Conservation (phyloP, 2,329 filamentous ascomycete genomes). For the Pseudogymnoascus sp. region DNA sequence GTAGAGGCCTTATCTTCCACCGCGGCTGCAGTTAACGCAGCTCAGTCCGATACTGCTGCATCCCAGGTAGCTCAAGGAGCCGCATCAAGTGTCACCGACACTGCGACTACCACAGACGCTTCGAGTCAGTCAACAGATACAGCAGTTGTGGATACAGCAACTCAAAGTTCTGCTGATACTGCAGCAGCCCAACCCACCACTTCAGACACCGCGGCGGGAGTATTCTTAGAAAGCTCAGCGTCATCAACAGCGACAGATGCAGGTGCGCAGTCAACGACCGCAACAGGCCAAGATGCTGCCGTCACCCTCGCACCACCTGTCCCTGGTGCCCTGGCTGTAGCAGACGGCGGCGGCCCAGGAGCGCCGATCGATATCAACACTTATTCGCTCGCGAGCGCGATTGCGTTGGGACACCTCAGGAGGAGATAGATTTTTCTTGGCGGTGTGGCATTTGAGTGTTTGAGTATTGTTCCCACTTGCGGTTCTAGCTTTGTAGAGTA, state of each 20-base stretch:
- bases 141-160: constrained; percentile 12
- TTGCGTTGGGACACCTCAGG: constrained; percentile 25
- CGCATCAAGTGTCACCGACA: neutral
- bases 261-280: constrained; percentile 1
- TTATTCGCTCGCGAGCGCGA: constrained; percentile 23
- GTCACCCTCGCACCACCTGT: constrained; percentile 5
- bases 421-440: constrained; percentile 11
- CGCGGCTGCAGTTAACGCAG: neutral
- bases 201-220: neutral
- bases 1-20: neutral
- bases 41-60: neutral
- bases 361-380: constrained; percentile 24
- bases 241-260: neutral
- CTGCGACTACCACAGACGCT: neutral
- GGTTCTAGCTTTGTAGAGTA: constrained; percentile 9
- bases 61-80: neutral
- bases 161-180: neutral
- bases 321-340: constrained; percentile 12
- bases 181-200: neutral
- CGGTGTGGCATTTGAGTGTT: constrained; percentile 10
- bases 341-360: constrained; percentile 1
- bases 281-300: constrained; percentile 5
- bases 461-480: constrained; percentile 1
- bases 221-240: neutral
- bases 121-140: neutral